Base-by-base conservation (phyloP, 1,139 yeast genomes). In the Hemisphaericaspora xylanilytica region DNA sequence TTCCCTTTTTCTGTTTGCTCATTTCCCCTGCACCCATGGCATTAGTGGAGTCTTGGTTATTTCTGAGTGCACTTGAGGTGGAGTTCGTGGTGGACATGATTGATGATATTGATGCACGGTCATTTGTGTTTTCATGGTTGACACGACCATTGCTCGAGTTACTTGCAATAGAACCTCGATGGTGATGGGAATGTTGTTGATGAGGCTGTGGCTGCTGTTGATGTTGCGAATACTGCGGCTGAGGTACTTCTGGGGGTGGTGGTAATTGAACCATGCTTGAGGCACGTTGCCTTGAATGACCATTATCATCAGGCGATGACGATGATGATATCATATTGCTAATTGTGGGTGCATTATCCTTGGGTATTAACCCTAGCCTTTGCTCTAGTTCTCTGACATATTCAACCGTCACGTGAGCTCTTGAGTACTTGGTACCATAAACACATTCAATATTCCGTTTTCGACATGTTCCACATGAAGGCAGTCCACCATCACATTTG, bases 1-100 rank as follows among this genome's bases (percentile, higher is more conserved):
- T 34, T 5, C 35, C 38, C 21, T 38, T 14, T 9, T 32, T 28
- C 14, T 32, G 29, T 12, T 14, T 37, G 5, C 32, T 22, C 29
- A 38, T 36, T 10, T 34, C 35, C 5, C 42, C 42, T 3, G 40
- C 37, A 12, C 41, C 44, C 43, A 39, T 39, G 6, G 44, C 44
- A 24, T 39, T 40, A 12, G 43, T 39, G 3, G 38, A 28, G 11
- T 28, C 31, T 13, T 37, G 32, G 18, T 21, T 11, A 3, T 28
- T 12, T 26, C 40, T 27, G 12, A 18, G 24, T 8, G 34, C 15
- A 17, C 35, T 28, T 4, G 36, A 22, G 9, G 29, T 29, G 12
- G 36, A 36, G 16, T 28, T 35, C 8, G 14, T 30, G 31, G 25
- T 36, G 8, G 42, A 32, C 10, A 37, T 28, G n/a, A 30, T 36